phyloP scores from a whole-genome alignment of 768 basidiomycete species.

The Amyloporia xantha region DNA sequence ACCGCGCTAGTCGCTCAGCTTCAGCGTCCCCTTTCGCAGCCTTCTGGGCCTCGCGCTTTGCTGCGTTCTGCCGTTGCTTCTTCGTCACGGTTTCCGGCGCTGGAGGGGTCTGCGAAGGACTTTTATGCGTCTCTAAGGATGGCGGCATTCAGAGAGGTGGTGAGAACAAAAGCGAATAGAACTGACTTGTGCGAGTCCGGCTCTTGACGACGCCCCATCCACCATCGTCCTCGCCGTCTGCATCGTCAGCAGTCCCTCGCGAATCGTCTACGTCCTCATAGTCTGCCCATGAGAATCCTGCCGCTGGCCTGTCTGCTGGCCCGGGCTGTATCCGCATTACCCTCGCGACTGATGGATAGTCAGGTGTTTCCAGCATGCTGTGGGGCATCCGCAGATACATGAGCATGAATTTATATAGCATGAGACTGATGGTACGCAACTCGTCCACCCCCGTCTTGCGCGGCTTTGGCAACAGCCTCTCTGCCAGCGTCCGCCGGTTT shows the following conservation, averaged over 20 bases:
- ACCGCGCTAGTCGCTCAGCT: conserved; percentile 37
- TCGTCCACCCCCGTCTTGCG: conserved; percentile 64
- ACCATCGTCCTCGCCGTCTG: conserved; percentile 68
- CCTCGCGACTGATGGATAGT: conserved; percentile 48
- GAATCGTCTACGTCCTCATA: conserved; percentile 56
- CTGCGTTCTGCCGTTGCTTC: conserved; percentile 63
- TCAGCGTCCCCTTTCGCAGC: conserved; percentile 51
- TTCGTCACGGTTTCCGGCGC: conserved; percentile 50
- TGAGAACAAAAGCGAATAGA: conserved; percentile 1
- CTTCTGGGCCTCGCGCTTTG: conserved; percentile 51
- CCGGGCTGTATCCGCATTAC: conserved; percentile 62
- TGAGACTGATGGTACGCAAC: conserved; percentile 35
- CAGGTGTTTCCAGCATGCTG: conserved; percentile 61
- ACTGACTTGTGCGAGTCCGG: conserved; percentile 32
- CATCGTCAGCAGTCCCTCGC: conserved; percentile 42
- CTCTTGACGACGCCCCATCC: conserved; percentile 73
- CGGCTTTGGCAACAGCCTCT: conserved; percentile 58
- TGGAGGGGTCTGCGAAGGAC: conserved; percentile 16
- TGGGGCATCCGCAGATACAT: conserved; percentile 10
- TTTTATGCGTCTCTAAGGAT: conserved; percentile 13
- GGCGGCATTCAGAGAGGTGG: neutral
- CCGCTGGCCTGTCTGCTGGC: conserved; percentile 50
- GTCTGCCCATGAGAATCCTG: conserved; percentile 70
- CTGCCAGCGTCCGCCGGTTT: conserved; percentile 44
- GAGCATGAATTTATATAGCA: neutral